Evolutionary conservation across 148 eudicot genomes (phyloP), one percentile per base, ranked within the genome.

Genomic region (Arctostaphylos glauca): DNA sequence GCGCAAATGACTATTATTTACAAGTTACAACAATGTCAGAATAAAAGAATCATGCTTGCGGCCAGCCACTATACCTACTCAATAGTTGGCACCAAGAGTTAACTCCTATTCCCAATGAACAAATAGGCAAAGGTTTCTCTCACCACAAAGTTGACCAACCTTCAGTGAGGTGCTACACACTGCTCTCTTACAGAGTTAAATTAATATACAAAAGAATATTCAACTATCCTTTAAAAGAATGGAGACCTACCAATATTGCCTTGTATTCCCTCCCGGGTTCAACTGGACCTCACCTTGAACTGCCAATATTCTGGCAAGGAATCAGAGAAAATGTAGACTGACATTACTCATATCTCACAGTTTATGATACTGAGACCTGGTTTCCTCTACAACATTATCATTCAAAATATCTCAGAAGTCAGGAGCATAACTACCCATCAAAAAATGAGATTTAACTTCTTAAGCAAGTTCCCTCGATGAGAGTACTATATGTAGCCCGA

Each of bases 401-500:
- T 43, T 21, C 12, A 72, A 58, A 78, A 25, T 49, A 55, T 56
- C 25, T 25, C 53, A 74, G 79, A 74, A 55, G 49, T 25, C 53
- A 73, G 83, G 46, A 55, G 44, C 58, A 21, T 5, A 77, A 53
- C 64, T 64, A 49, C 25, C 79, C 78, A 76, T 67, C 48, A 56
- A 38, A 31, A 54, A 71, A 23, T 19, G 59, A 71, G 53, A 13
- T n/a, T 41, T 23, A 82, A 73, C 70, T 66, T 48, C 68, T 79
- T 60, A 81, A 77, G 59, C 87, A 76, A 48, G 83, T 68, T 19
- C 81, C 80, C 44, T 83, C 81, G 84, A 81, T 79, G 41, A 86
- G 85, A 84, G 89, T n/a, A 83, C 48, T 83, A 60, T 81, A 78
- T 81, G 86, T 90, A 38, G 76, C 84, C 78, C 48, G 85, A 68